Conservation (phyloP, 768 basidiomycete genomes). For the Kwoniella pini region DNA sequence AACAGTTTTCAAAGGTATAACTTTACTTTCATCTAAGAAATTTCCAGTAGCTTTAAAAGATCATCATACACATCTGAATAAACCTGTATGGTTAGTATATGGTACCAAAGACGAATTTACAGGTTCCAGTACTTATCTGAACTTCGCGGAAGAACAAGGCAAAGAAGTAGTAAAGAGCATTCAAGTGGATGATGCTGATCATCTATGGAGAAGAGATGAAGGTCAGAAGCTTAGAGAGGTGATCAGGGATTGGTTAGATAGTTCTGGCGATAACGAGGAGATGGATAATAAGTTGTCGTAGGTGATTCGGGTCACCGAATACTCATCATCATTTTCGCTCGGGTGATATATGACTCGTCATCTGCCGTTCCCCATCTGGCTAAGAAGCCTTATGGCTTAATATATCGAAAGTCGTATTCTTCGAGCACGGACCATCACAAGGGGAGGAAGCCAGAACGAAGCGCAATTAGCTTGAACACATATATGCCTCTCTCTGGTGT, state of each 20-base stretch:
- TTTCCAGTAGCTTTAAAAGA: slow-evolving; percentile 18
- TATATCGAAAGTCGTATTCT: background rate
- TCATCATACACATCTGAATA: background rate
- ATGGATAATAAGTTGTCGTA: background rate
- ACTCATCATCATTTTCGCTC: too few species aligned
- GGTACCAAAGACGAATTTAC: slow-evolving; percentile 42
- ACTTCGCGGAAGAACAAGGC: slow-evolving; percentile 3
- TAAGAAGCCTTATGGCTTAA: too few species aligned
- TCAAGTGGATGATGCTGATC: slow-evolving; percentile 59
- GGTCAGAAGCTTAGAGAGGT: slow-evolving; percentile 21
- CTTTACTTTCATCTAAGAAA: slow-evolving; percentile 22
- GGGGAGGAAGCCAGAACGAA: background rate
- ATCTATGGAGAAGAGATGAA: slow-evolving; percentile 53
- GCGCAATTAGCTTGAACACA: too few species aligned
- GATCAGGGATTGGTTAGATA: slow-evolving; percentile 20
- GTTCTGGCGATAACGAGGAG: background rate
- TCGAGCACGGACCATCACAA: background rate
- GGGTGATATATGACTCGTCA: too few species aligned
- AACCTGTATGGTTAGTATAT: slow-evolving; percentile 16
- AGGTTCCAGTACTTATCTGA: slow-evolving; percentile 6
- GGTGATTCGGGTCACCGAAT: too few species aligned
- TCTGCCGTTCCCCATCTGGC: too few species aligned
- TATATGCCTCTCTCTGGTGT: too few species aligned
- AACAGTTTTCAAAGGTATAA: slow-evolving; percentile 19
- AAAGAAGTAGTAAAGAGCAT: slow-evolving; percentile 7